Base-by-base conservation (phyloP, 495 filamentous ascomycete genomes). In the Penicillium robsamsonii region DNA sequence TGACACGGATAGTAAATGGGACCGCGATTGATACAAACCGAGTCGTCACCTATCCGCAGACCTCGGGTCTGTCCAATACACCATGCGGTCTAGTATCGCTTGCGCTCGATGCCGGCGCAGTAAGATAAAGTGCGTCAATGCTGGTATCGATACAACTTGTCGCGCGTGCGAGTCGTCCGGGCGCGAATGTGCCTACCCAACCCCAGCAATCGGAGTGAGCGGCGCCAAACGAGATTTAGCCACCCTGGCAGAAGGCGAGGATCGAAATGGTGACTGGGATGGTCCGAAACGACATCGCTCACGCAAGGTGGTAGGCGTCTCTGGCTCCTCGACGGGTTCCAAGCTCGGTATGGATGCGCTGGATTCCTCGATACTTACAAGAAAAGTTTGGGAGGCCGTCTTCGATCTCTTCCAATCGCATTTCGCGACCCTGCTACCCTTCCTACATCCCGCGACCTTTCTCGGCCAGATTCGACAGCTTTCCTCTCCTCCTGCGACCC, bases 41-140 rank as follows among this genome's bases (percentile, higher is more conserved):
- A 35, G n/a, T 45, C 35, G 51, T 33, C 30, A 31, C 43, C 40
- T 37, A 17, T 18, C 10, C 25, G 50, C 46, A 46, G 50, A 49
- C 31, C 42, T 56, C 49, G 58, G 54, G 66, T 68, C 67, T 65
- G 60, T 64, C 37, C 30, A 47, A 51, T 35, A 57, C 50, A 72
- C 27, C 53, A 87, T 91, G 84, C 80, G 89, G 51, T 91, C 88
- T 46, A 89, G 86, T 59, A 91, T 93, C 59, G 89, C 89, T 58
- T 93, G 89, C 70, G 80, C 81, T 56, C 79, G 84, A 48, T 93
- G 89, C 75, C 83, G 89, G 53, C 85, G 87, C 66, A 89, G 85
- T 69, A 93, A 93, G 69, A 87, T 92, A 70, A 93, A 92, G 75
- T 89, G 80, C 69, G 85, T 91, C 74, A 96, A 96, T 72, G 79